These are phyloP conservation scores for Sclerotinia borealis DNA, from an alignment of 2,329 filamentous ascomycete genomes.

Conservation along the genomic window DNA sequence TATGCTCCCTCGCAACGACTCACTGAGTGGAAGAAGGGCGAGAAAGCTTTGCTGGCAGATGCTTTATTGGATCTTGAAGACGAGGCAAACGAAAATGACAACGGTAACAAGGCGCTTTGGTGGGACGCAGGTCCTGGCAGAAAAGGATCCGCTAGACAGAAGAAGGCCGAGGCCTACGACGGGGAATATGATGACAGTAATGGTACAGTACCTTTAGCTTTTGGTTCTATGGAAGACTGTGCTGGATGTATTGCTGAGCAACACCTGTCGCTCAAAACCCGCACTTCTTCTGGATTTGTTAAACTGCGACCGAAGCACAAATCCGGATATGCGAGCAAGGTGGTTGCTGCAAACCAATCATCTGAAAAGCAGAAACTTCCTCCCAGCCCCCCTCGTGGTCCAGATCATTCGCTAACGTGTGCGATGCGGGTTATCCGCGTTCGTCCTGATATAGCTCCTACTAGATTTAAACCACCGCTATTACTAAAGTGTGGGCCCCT, in stretches of 20 bases:
- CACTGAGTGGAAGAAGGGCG: constrained; percentile 68
- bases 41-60: constrained; percentile 53
- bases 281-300: constrained; percentile 2
- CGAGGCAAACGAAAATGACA: constrained; percentile 37
- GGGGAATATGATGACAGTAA: constrained; percentile 60
- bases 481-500: constrained; percentile 88
- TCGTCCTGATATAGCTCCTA: constrained; percentile 40
- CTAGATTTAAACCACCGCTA: constrained; percentile 74
- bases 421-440: constrained; percentile 34
- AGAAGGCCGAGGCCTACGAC: constrained; percentile 58
- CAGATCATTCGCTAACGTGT: constrained; percentile 32
- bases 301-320: constrained; percentile 10
- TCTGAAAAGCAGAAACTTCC: neutral
- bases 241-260: constrained; percentile 18
- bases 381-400: constrained; percentile 2
- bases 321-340: constrained; percentile 14
- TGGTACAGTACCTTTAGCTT: constrained; percentile 36
- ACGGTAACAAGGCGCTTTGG: constrained; percentile 65
- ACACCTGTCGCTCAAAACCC: neutral
- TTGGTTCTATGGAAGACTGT: constrained; percentile 16
- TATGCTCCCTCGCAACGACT: constrained; percentile 57
- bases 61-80: constrained; percentile 54
- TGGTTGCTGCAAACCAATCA: constrained; percentile 5
- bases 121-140: constrained; percentile 49
- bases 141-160: constrained; percentile 32